Conservation (phyloP, 1,139 yeast genomes). For the Blastobotrys buckinghamii region DNA sequence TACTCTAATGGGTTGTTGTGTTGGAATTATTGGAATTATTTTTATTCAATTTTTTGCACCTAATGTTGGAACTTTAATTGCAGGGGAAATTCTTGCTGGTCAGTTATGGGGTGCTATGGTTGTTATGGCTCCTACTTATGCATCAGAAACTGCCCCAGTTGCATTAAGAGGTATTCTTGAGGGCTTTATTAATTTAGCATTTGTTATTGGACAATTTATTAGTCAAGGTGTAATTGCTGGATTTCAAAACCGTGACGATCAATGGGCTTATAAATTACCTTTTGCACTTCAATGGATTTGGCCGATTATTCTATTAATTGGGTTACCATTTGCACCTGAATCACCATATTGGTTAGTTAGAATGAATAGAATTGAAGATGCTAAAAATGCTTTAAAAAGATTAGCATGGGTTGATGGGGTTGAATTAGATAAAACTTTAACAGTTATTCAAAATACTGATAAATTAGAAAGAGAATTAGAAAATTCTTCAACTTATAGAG, state of each 20-base stretch:
- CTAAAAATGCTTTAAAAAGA: constrained; percentile 30
- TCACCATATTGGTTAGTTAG: constrained; percentile 52
- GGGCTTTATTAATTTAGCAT: constrained; percentile 39
- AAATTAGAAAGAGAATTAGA: constrained; percentile 39
- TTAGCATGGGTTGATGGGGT: constrained; percentile 21
- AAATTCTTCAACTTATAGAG: constrained; percentile 37
- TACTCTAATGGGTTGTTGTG: constrained; percentile 35
- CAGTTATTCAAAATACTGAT: constrained; percentile 41
- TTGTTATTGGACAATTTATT: constrained; percentile 43
- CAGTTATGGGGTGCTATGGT: constrained; percentile 44
- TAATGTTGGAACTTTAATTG: constrained; percentile 34
- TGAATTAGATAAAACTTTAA: constrained; percentile 23
- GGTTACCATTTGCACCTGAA: constrained; percentile 43
- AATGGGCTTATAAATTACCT: constrained; percentile 20
- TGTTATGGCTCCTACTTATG: constrained; percentile 42
- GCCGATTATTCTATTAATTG: constrained; percentile 51
- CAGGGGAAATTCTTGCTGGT: constrained; percentile 43
- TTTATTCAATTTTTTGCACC: constrained; percentile 43
- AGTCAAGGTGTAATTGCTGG: constrained; percentile 40
- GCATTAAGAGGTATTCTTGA: constrained; percentile 41
- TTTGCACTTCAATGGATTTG: constrained; percentile 42
- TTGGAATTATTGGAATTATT: constrained; percentile 29
- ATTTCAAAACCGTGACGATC: constrained; percentile 16
- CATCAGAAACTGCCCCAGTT: constrained; percentile 44
- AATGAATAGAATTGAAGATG: constrained; percentile 36